These are phyloP conservation scores for Naegleria fowleri DNA, from an alignment of 208 protist genomes.

Conservation along the genomic window DNA sequence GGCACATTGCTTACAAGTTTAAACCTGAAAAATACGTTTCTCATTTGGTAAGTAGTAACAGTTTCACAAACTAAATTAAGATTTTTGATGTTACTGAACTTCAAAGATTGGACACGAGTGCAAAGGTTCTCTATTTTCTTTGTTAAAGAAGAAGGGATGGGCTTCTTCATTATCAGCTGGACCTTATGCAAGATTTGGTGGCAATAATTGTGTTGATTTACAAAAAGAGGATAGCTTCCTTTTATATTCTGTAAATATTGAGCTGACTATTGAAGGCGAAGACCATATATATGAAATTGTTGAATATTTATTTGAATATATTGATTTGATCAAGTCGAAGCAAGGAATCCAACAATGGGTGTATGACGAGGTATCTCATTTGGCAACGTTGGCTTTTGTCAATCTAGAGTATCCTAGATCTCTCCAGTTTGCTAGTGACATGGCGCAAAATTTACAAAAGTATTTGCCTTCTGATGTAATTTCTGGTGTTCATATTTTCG, in stretches of 20 bases:
- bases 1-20: slow-evolving; percentile 48
- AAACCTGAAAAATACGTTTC: slow-evolving; percentile 65
- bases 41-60: slow-evolving; percentile 52
- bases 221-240: slow-evolving; percentile 51
- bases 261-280: slow-evolving; percentile 58
- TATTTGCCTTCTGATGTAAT: slow-evolving; percentile 54
- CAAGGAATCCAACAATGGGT: slow-evolving; percentile 53
- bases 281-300: slow-evolving; percentile 53
- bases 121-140: slow-evolving; percentile 68
- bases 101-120: slow-evolving; percentile 77
- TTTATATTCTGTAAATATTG: slow-evolving; percentile 29
- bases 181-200: neutral
- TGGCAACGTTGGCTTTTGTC: slow-evolving; percentile 56
- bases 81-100: too few relatives aligned
- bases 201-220: neutral
- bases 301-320: slow-evolving; percentile 55
- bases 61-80: too few relatives aligned
- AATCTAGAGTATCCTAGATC: slow-evolving; percentile 44
- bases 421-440: slow-evolving; percentile 47
- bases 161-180: slow-evolving; percentile 66
- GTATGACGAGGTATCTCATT: slow-evolving; percentile 58
- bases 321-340: slow-evolving; percentile 44
- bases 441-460: slow-evolving; percentile 49
- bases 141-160: slow-evolving; percentile 62
- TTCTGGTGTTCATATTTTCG: slow-evolving; percentile 48